Evolutionary conservation across 805 yeast species (phyloP).

Genomic region (Jamesozyma lodderae): DNA sequence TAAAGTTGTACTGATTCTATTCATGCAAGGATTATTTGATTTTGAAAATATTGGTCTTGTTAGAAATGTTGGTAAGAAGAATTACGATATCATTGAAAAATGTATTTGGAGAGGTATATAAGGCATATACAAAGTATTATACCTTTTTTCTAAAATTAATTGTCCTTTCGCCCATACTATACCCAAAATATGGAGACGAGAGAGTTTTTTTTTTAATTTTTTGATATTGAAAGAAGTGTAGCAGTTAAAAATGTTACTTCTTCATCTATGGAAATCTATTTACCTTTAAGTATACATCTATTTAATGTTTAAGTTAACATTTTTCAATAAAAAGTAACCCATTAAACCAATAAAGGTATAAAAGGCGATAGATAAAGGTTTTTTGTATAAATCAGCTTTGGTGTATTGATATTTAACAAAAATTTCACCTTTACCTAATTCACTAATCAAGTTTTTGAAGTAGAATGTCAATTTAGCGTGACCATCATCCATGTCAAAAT

Average conservation of each 20-base stretch:
- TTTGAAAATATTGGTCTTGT: conserved; percentile 60
- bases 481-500: conserved; percentile 68
- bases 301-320: conserved; percentile 32
- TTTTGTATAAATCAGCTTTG: conserved; percentile 41
- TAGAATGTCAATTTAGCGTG: conserved; percentile 62
- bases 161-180: too few species aligned
- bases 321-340: conserved; percentile 41
- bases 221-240: too few species aligned
- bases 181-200: too few species aligned
- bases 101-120: conserved; percentile 30
- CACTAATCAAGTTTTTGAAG: conserved; percentile 60
- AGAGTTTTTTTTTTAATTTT: too few species aligned
- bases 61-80: conserved; percentile 41
- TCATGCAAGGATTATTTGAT: conserved; percentile 65
- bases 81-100: conserved; percentile 25
- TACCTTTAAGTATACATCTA: not conserved
- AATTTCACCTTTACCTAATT: conserved; percentile 47
- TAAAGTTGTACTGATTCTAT: conserved; percentile 56
- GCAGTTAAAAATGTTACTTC: too few species aligned
- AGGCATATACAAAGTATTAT: too few species aligned
- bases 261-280: too few species aligned
- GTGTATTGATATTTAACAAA: conserved; percentile 57
- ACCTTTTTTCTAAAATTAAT: too few species aligned
- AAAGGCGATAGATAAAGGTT: conserved; percentile 58
- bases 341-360: conserved; percentile 53